phyloP scores from a whole-genome alignment of 345 rosid species.

The Gossypium thurberi region DNA sequence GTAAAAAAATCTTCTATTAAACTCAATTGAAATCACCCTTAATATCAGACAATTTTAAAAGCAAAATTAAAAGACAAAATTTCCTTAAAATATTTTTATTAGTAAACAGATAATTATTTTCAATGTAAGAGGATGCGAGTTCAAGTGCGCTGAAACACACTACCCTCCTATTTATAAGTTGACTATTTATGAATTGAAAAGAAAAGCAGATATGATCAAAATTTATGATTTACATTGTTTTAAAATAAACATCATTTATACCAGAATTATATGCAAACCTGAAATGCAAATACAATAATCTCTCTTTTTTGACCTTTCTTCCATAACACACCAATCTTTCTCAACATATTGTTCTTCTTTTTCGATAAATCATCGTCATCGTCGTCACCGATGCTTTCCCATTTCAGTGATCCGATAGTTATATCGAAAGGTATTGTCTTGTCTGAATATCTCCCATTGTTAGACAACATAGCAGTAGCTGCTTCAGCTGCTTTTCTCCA shows the following conservation, averaged over 20 bases:
- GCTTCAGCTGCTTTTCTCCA: conserved; percentile 99
- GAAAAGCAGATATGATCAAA: too few relatives aligned
- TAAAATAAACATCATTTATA: not conserved
- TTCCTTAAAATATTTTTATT: too few relatives aligned
- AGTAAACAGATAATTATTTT: too few relatives aligned
- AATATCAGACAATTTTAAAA: too few relatives aligned
- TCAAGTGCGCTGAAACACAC: too few relatives aligned
- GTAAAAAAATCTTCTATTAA: too few relatives aligned
- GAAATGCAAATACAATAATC: not conserved
- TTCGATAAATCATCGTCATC: conserved; percentile 36
- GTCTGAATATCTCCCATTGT: conserved; percentile 61
- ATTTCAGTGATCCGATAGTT: conserved; percentile 47
- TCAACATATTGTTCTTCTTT: conserved; percentile 86
- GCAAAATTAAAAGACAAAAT: too few relatives aligned
- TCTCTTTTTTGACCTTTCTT: conserved; percentile 74
- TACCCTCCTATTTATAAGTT: too few relatives aligned
- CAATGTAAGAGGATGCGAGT: too few relatives aligned
- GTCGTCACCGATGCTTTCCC: conserved; percentile 50
- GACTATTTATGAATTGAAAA: too few relatives aligned
- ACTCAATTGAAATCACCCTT: too few relatives aligned
- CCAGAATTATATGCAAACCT: not conserved
- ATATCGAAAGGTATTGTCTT: conserved; percentile 52
- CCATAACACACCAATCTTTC: conserved; percentile 81
- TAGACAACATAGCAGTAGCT: conserved; percentile 80
- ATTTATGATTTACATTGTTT: too few relatives aligned